Evolutionary conservation across 495 filamentous ascomycete genomes (phyloP).

Genomic region (Zalerion maritima): DNA sequence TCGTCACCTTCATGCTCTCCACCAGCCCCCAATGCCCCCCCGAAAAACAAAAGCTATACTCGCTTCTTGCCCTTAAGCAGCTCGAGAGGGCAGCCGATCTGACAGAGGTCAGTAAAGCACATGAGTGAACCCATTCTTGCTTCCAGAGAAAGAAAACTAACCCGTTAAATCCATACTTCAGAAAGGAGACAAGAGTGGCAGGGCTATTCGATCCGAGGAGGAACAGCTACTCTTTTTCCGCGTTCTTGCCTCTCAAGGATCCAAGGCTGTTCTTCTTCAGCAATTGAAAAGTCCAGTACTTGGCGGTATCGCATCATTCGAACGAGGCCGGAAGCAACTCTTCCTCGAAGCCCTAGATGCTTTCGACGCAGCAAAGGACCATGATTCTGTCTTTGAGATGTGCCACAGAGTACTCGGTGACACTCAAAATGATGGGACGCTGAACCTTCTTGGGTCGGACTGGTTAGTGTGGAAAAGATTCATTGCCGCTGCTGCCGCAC

Average conservation of each 20-base stretch:
- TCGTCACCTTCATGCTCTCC: constrained; percentile 27
- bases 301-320: constrained; percentile 15
- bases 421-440: constrained; percentile 10
- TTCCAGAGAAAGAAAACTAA: no score
- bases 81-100: constrained; percentile 28
- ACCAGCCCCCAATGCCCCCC: constrained; percentile 20
- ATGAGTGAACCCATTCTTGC: no score
- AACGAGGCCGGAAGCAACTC: constrained; percentile 17
- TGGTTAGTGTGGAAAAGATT: constrained; percentile 17
- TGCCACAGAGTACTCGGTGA: constrained; percentile 14
- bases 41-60: constrained; percentile 25
- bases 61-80: constrained; percentile 23
- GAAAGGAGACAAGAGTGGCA: constrained; percentile 13
- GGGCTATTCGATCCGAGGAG: constrained; percentile 19
- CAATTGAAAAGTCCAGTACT: constrained; percentile 14
- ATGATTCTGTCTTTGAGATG: constrained; percentile 18
- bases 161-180: no score
- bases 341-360: constrained; percentile 14
- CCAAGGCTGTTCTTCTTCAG: constrained; percentile 15
- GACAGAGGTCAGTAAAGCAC: no score
- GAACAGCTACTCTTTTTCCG: constrained; percentile 21
- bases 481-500: constrained; percentile 15
- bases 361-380: constrained; percentile 16
- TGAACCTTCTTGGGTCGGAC: constrained; percentile 20
- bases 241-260: constrained; percentile 14